Evolutionary conservation across 2,329 filamentous ascomycete genomes (phyloP).

Genomic region (Ophiocordyceps sinensis): DNA sequence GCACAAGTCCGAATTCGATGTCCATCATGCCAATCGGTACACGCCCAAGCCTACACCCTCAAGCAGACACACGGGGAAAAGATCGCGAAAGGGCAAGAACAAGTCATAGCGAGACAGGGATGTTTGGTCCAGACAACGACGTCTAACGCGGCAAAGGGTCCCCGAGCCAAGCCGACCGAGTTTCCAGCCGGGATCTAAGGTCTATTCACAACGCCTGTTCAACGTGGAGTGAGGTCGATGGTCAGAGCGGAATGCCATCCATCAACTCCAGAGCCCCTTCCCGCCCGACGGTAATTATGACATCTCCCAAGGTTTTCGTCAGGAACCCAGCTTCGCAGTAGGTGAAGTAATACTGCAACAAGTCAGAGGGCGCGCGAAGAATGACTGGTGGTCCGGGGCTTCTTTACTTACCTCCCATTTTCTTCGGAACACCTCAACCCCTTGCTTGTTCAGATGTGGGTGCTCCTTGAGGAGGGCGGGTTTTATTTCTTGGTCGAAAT

Average conservation of each 20-base stretch:
- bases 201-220: too few relatives aligned
- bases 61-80: conserved; percentile 22
- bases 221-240: background rate
- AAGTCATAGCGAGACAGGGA: background rate
- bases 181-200: too few relatives aligned
- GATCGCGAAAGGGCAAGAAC: conserved; percentile 10
- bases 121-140: background rate
- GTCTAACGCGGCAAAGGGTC: too few relatives aligned
- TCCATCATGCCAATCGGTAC: conserved; percentile 59
- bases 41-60: conserved; percentile 18
- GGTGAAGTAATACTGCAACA: conserved; percentile 51
- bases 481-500: conserved; percentile 46
- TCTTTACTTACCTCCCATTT: conserved; percentile 50
- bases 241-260: conserved; percentile 50
- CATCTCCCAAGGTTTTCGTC: conserved; percentile 58
- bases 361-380: background rate
- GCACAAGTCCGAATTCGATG: conserved; percentile 74
- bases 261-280: conserved; percentile 54
- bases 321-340: conserved; percentile 63
- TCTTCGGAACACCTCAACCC: conserved; percentile 50
- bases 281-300: conserved; percentile 54
- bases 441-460: conserved; percentile 41
- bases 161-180: too few relatives aligned
- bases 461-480: conserved; percentile 46
- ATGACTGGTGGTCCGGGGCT: background rate